Conservation (phyloP, 2,329 filamentous ascomycete genomes). For the Nigrograna mackinnonii region DNA sequence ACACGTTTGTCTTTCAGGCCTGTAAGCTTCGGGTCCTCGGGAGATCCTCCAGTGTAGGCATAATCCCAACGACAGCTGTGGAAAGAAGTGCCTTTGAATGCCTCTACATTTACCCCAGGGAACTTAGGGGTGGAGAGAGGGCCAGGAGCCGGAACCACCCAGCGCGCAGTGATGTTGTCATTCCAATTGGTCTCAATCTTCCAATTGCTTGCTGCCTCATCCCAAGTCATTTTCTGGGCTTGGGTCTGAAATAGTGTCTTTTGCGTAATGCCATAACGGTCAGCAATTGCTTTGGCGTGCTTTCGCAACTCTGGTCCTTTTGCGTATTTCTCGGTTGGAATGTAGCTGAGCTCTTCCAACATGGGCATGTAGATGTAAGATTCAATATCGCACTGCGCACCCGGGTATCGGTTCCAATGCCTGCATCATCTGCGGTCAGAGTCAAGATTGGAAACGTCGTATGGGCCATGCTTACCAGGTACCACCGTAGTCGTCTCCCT, state of each 20-base stretch:
- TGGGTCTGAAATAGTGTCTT: conserved; percentile 53
- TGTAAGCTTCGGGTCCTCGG: conserved; percentile 23
- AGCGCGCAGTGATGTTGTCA: conserved; percentile 47
- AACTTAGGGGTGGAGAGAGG: conserved; percentile 21
- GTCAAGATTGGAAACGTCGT: conserved; percentile 29
- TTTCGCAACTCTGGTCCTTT: conserved; percentile 50
- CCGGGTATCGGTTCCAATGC: conserved; percentile 48
- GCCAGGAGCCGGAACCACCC: conserved; percentile 32
- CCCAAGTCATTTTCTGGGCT: conserved; percentile 44
- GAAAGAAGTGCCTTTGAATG: conserved; percentile 42
- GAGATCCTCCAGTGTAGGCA: conserved; percentile 43
- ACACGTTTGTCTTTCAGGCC: conserved; percentile 38
- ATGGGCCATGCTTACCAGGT: conserved; percentile 31
- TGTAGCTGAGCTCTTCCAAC: conserved; percentile 44
- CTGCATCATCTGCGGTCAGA: conserved; percentile 39
- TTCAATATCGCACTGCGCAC: conserved; percentile 29
- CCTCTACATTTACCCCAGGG: conserved; percentile 16
- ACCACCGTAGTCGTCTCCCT: conserved; percentile 41
- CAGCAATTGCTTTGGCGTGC: conserved; percentile 51
- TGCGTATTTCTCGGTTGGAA: conserved; percentile 57
- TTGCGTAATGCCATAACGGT: conserved; percentile 47
- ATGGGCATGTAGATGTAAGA: conserved; percentile 33
- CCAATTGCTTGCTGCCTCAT: conserved; percentile 46
- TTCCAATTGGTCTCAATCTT: conserved; percentile 48
- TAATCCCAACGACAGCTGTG: conserved; percentile 53